Evolutionary conservation across 2,329 filamentous ascomycete genomes (phyloP).

Genomic region (Alternaria triticimaculans): DNA sequence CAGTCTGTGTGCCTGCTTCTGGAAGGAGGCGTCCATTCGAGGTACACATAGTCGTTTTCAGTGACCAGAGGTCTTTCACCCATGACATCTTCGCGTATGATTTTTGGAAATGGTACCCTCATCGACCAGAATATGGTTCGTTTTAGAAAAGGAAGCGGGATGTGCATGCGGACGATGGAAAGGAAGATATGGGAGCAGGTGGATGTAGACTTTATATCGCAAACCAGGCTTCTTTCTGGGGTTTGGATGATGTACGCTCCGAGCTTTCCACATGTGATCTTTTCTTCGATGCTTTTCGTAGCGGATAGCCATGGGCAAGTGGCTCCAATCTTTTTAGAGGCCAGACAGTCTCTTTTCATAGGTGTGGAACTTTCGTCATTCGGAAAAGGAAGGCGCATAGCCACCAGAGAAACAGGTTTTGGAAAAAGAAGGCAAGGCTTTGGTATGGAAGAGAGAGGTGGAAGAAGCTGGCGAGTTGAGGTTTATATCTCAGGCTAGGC

Average conservation of each 20-base stretch:
- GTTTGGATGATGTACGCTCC: neutral
- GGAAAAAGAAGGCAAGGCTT: too few relatives aligned
- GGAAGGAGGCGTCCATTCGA: neutral
- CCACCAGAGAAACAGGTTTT: too few relatives aligned
- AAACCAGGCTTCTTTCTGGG: neutral
- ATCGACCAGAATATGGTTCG: too few relatives aligned
- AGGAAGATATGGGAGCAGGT: neutral
- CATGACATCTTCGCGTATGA: rapidly evolving
- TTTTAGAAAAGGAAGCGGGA: neutral
- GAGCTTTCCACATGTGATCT: neutral
- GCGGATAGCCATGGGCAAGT: neutral
- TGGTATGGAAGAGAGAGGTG: too few relatives aligned
- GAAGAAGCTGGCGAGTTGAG: too few relatives aligned
- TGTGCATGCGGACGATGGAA: rapidly evolving
- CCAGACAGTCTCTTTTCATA: neutral
- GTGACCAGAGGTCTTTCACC: neutral
- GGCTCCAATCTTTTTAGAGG: neutral
- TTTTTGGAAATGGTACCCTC: too few relatives aligned
- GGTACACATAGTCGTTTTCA: neutral
- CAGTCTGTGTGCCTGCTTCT: neutral
- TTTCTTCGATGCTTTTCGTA: neutral
- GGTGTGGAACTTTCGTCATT: too few relatives aligned
- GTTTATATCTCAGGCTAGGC: too few relatives aligned
- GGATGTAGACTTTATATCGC: neutral
- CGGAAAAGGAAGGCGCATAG: too few relatives aligned